These are phyloP conservation scores for Annona squamosa DNA, from an alignment of 164 flowering plant genomes.

Conservation along the genomic window DNA sequence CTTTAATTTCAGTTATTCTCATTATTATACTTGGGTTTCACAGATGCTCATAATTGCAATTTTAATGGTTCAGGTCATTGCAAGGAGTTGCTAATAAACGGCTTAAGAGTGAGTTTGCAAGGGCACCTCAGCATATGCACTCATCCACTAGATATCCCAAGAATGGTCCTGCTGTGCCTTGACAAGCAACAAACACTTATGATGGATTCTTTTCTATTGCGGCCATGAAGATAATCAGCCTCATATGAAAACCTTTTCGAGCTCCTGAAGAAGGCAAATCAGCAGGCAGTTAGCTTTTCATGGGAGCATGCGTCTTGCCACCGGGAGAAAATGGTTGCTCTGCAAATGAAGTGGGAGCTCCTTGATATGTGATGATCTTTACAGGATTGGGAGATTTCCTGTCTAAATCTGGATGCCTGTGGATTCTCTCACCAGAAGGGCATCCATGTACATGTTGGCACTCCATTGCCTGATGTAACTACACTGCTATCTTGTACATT, in stretches of 20 bases:
- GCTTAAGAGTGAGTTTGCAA: slow-evolving; percentile 50
- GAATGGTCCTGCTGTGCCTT: slow-evolving; percentile 54
- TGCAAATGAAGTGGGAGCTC: not conserved
- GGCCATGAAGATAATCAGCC: slow-evolving; percentile 9
- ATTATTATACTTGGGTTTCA: not conserved
- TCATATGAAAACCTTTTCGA: slow-evolving; percentile 5
- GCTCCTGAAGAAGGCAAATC: slow-evolving; percentile 5
- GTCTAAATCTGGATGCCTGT: not conserved
- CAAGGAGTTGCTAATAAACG: slow-evolving; percentile 56
- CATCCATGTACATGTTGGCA: not conserved
- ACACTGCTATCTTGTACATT: slow-evolving; percentile 6
- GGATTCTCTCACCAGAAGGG: not conserved
- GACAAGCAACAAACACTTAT: slow-evolving; percentile 16
- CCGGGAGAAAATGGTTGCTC: not conserved
- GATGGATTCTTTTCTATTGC: slow-evolving; percentile 5
- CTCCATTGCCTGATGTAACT: not conserved
- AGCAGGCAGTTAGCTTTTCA: not conserved
- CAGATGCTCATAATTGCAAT: not conserved
- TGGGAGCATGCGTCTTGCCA: not conserved
- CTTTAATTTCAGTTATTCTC: not conserved
- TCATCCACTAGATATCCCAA: slow-evolving; percentile 58
- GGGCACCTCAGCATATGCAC: slow-evolving; percentile 49
- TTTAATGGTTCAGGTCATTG: slow-evolving; percentile 38
- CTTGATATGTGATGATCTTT: not conserved
- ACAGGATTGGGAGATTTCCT: not conserved